phyloP scores from a whole-genome alignment of 2,329 filamentous ascomycete species.

The Apiospora hydei region DNA sequence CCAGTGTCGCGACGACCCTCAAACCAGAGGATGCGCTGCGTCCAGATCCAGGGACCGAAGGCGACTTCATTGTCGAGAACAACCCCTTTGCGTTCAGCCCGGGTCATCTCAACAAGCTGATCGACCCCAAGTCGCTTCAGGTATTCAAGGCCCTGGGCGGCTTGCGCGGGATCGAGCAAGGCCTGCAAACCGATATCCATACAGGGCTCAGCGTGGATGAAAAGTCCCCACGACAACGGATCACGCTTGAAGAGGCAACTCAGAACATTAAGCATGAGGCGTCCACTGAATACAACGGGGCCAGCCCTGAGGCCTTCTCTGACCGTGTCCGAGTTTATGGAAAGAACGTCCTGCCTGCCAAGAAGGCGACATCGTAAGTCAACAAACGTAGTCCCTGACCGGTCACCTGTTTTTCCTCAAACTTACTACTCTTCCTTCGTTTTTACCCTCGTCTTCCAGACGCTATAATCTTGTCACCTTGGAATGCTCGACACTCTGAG shows the following conservation, averaged over 20 bases:
- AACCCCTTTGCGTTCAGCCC: constrained; percentile 79
- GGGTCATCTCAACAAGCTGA: constrained; percentile 75
- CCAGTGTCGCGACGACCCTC: constrained; percentile 35
- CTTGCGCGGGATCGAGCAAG: constrained; percentile 72
- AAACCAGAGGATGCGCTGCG: constrained; percentile 60
- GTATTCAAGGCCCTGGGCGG: constrained; percentile 78
- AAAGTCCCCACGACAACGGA: constrained; percentile 42
- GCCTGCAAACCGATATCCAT: constrained; percentile 68
- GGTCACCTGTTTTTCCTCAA: neutral
- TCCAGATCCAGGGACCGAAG: constrained; percentile 75
- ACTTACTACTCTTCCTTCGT: neutral
- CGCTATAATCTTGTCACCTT: neutral
- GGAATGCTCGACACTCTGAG: neutral
- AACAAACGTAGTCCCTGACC: neutral
- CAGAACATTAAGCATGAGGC: constrained; percentile 34
- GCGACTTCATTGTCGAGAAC: constrained; percentile 71
- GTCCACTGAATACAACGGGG: constrained; percentile 29
- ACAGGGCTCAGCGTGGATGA: constrained; percentile 76
- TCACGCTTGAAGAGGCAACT: constrained; percentile 43
- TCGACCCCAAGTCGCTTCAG: constrained; percentile 76
- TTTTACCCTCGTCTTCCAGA: neutral
- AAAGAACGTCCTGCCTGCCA: constrained; percentile 65
- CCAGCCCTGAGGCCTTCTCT: constrained; percentile 38
- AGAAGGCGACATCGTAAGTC: constrained; percentile 59
- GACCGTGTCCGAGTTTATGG: constrained; percentile 68